Conservation (phyloP, 2,329 filamentous ascomycete species). For the Pseudopyricularia cyperi region DNA sequence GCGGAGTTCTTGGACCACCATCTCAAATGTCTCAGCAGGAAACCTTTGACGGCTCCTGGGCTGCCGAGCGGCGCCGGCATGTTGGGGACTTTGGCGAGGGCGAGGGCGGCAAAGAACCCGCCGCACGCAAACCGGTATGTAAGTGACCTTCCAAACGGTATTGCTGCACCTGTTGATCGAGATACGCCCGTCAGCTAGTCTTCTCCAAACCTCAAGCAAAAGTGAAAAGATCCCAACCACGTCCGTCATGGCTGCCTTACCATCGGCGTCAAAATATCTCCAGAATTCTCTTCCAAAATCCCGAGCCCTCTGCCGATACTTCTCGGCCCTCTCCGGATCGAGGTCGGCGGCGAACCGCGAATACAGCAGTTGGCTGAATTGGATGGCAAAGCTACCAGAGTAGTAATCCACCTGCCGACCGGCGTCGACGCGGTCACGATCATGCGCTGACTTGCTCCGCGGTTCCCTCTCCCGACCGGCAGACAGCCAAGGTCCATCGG, state of each 20-base stretch:
- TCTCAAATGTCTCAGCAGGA: slow-evolving; percentile 27
- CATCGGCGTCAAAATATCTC: slow-evolving; percentile 25
- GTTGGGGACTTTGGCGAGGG: slow-evolving; percentile 19
- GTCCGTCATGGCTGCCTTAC: slow-evolving; percentile 8
- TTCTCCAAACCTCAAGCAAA: neutral
- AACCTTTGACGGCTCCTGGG: slow-evolving; percentile 24
- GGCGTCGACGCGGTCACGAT: neutral
- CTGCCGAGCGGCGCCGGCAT: slow-evolving; percentile 20
- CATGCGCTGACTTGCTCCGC: neutral
- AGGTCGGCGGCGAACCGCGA: slow-evolving; percentile 19
- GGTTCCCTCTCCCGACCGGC: slow-evolving; percentile 1
- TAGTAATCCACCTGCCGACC: slow-evolving; percentile 9
- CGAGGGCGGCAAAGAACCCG: slow-evolving; percentile 26
- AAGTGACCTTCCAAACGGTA: slow-evolving; percentile 29
- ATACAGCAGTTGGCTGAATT: slow-evolving; percentile 23
- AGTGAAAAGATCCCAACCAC: neutral
- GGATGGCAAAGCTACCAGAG: slow-evolving; percentile 12
- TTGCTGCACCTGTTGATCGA: slow-evolving; percentile 20
- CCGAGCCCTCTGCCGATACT: slow-evolving; percentile 17
- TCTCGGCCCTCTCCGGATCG: slow-evolving; percentile 19
- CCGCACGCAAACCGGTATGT: slow-evolving; percentile 31
- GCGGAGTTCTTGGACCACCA: slow-evolving; percentile 21
- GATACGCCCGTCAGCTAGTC: neutral
- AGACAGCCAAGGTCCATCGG: slow-evolving; percentile 7
- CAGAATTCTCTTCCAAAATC: slow-evolving; percentile 23